Evolutionary conservation across 1,284 basidiomycete genomes (phyloP).

Genomic region (Schizophyllum amplum): DNA sequence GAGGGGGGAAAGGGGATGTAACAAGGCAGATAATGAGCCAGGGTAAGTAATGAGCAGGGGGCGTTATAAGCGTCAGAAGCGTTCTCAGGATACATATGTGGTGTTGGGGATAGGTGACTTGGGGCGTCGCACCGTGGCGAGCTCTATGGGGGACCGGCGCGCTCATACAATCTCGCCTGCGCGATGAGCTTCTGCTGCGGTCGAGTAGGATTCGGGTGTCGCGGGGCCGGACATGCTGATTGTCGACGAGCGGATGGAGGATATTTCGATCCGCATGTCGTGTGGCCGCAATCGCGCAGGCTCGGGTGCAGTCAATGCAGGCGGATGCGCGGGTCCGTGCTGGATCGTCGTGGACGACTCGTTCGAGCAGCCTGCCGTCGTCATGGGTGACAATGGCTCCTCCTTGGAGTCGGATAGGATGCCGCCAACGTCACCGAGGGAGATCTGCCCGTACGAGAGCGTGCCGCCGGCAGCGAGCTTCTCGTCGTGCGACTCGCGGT

Average conservation of each 20-base stretch:
- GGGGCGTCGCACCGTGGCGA: too few species aligned
- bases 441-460: slow-evolving; percentile 27
- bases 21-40: background rate
- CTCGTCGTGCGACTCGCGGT: slow-evolving; percentile 22
- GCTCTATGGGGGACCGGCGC: too few species aligned
- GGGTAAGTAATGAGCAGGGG: background rate
- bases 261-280: slow-evolving; percentile 11
- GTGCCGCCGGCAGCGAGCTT: slow-evolving; percentile 23
- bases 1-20: background rate
- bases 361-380: slow-evolving; percentile 17
- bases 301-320: slow-evolving; percentile 13
- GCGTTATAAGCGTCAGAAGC: background rate
- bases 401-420: slow-evolving; percentile 26
- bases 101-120: background rate
- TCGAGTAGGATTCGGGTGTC: background rate
- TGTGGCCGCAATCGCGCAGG: slow-evolving; percentile 7
- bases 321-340: slow-evolving; percentile 18
- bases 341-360: slow-evolving; percentile 18
- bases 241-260: slow-evolving; percentile 4
- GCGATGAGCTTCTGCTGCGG: background rate
- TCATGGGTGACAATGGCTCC: slow-evolving; percentile 6
- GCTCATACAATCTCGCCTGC: background rate
- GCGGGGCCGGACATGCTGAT: background rate
- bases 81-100: background rate
- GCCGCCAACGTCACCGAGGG: slow-evolving; percentile 29